A percentile compares a stretch with the other conserved stretches of the same genome.
phyloP scores from a whole-genome alignment of 441 rosid genomes.

The Gossypium schwendimanii region DNA sequence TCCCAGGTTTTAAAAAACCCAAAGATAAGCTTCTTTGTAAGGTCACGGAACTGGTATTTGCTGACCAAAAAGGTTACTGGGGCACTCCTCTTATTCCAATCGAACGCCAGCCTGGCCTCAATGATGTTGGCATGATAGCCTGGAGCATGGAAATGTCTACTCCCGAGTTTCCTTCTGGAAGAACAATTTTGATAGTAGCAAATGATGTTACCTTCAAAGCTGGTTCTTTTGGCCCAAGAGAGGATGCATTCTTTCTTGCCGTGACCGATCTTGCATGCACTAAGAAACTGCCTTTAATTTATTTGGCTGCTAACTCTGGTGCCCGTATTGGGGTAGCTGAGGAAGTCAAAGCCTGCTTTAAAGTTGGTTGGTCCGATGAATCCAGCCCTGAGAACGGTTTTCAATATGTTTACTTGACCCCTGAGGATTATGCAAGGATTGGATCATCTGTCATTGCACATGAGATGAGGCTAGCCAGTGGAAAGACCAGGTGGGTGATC shows the following conservation, averaged over 20 bases:
- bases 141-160: constrained; percentile 91
- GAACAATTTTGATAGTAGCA: constrained; percentile 67
- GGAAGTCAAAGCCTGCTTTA: constrained; percentile 87
- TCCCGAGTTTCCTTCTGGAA: constrained; percentile 95
- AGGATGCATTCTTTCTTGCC: constrained; percentile 93
- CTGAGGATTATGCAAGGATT: constrained; percentile 60
- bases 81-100: constrained; percentile 62
- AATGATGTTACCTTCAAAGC: constrained; percentile 98
- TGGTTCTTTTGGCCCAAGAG: constrained; percentile 97
- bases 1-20: constrained; percentile 38
- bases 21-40: constrained; percentile 43
- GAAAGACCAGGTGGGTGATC: constrained; percentile 88
- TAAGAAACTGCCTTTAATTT: constrained; percentile 82
- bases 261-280: constrained; percentile 91
- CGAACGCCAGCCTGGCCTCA: constrained; percentile 69
- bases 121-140: constrained; percentile 96
- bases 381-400: constrained; percentile 81
- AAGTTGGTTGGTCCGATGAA: constrained; percentile 94
- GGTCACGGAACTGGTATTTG: constrained; percentile 77
- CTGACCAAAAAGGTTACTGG: constrained; percentile 54
- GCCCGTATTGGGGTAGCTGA: constrained; percentile 97
- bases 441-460: constrained; percentile 82
- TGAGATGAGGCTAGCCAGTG: constrained; percentile 65
- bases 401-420: constrained; percentile 70
- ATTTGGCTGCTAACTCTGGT: constrained; percentile 98